Evolutionary conservation across 352 stramenopile genomes (phyloP), one percentile per base, ranked within the genome.

Genomic region (Phytophthora colocasiae): DNA sequence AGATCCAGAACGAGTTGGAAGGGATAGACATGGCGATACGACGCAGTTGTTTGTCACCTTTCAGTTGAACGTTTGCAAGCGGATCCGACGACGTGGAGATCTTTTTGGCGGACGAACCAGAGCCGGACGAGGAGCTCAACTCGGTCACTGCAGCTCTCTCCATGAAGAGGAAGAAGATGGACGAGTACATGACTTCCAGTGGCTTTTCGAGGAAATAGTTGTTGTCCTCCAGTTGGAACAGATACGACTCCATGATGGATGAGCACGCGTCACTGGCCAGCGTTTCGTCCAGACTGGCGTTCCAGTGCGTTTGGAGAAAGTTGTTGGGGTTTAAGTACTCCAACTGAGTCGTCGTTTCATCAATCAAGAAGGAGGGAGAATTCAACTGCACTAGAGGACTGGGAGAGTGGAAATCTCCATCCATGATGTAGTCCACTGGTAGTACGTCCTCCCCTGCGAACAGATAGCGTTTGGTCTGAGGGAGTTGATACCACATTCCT

Each of bases 311-410:
- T 0, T 7, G 38, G 2, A 41, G 56, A 19, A 86, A 80, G 46
- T 81, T 63, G 39, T 64, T 26, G 0, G 29, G 29, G 38, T 70
- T 66, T 9, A 81, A 52, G 15, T 72, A 75, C 41, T 78, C 73
- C 14, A 81, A 48, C 19, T 66, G 48, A 8, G 72, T 60, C 15
- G 67, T 51, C 3, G n/a, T 43, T 36, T 14, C 57, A 2, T 66
- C 24, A 11, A 71, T 61, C 43, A 71, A 27, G 45, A 71, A 62
- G 3, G 60, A 61, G 2, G 70, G 67, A 2, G 73, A 29, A 44
- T 83, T 82, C 31, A 87, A 57, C 54, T 81, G 73, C 11, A 87
- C 75, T 2, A 87, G 63, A 36, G 66, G 60, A 9, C 79, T 82
- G 1, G 78, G 78, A 14, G 69, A 69, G 15, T 73, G 73, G 36